A percentile compares a stretch with the other conserved stretches of the same genome.
Conservation (phyloP, 2,329 filamentous ascomycete genomes). For the Venturia asperata region DNA sequence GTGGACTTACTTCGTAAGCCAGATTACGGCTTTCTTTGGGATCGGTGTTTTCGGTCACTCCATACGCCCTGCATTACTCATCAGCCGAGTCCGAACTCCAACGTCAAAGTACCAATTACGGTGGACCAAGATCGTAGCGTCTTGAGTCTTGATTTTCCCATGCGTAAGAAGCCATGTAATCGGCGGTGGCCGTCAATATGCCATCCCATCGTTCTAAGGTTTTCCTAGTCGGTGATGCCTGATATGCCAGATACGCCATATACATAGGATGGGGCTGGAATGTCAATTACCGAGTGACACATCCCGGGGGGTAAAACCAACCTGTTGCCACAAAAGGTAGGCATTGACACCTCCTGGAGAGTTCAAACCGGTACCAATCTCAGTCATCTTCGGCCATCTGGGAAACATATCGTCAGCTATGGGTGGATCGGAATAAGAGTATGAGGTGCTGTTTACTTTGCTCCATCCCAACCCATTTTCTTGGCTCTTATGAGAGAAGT, state of each 20-base stretch:
- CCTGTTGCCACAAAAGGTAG: conserved; percentile 2
- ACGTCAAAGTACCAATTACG: background rate
- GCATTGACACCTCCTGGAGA: background rate
- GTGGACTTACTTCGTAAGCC: background rate
- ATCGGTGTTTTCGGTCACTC: background rate
- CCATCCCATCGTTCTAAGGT: background rate
- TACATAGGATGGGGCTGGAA: background rate
- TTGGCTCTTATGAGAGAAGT: background rate
- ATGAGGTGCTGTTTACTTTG: background rate
- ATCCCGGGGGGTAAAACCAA: background rate
- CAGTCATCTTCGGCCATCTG: conserved; percentile 4
- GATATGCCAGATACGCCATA: background rate
- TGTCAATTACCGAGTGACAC: background rate
- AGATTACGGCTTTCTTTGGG: background rate
- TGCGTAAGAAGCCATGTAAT: background rate
- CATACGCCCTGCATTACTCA: background rate
- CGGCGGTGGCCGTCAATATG: background rate
- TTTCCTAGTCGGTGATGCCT: background rate
- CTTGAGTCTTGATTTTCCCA: background rate
- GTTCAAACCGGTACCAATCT: background rate
- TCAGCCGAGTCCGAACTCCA: background rate
- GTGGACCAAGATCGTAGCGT: background rate
- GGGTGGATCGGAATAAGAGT: background rate
- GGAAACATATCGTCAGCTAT: background rate
- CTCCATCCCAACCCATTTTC: background rate